Evolutionary conservation across 2,329 filamentous ascomycete genomes (phyloP), one percentile per base, ranked within the genome.

Genomic region (Aureobasidium sp.): DNA sequence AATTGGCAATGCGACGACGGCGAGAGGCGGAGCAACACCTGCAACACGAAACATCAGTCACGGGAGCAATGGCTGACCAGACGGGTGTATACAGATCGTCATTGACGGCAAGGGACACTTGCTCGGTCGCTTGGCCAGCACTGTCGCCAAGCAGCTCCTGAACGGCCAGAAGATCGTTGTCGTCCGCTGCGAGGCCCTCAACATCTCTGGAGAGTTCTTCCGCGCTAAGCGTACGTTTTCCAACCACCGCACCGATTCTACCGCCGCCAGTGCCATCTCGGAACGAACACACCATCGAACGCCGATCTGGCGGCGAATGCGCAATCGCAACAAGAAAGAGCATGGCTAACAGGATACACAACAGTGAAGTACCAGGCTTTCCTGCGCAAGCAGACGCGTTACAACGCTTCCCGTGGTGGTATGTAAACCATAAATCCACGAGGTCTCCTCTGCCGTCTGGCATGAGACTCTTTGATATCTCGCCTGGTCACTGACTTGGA

Each of bases 121-220:
- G 75, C 90, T 98, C 77, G 93, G 93, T 82, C 91, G 93, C 77
- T 85, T 98, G 75, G 91, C 91, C 79, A 90, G 85, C 75, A 95
- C 90, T 73, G 90, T 97, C 71, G 91, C 91, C 75, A 97, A 97
- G 87, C 91, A 97, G 83, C 85, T 97, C 71, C 88, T 97, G 69
- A 94, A 85, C 78, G 91, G 91, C 74, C 91, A 97, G 82, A 97
- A 97, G 87, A 94, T 98, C 74, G 91, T 97, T 70, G 81, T 98
- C 68, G 93, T 98, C 74, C 89, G 93, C 82, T 94, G 88, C 79
- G 93, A 98, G 81, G 90, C 89, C 70, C 85, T 98, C 76, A 98
- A 98, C 86, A 98, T 98, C 84, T 98, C 93, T 67, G 93, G 93
- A 80, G 93, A 97, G 83, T 98, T 98, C 88, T 98, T 98, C 88